Base-by-base conservation (phyloP, 371 early-diverging fungal genomes). In the Mucor irregularis region DNA sequence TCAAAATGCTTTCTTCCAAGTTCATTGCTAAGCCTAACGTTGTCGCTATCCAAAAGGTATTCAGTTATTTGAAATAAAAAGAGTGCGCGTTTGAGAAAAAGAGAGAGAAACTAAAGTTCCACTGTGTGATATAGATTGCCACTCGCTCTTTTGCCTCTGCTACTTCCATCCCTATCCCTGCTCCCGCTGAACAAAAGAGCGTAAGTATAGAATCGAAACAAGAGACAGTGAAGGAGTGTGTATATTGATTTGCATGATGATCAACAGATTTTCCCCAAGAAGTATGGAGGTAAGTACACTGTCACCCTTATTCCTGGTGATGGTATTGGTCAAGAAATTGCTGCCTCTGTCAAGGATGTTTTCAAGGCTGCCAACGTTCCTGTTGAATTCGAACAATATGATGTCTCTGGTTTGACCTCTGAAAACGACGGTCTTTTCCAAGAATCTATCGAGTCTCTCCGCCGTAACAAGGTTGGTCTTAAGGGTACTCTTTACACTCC, bases 281-380 rank as follows among this genome's bases (percentile, higher is more conserved):
- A 75, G 66, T 75, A 75, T 49, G 75, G 75, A 45, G 97, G 97
- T 34, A 86, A 57, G 21, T 89, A 93, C 83, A 97, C 92, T 48
- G 94, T 95, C 51, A 98, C 98, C 17, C 76, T 98, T 49, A 94
- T 98, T 65, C 98, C 97, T 40, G 98, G 98, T 66, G 98, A 98
- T 70, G 98, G 98, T 76, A 89, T 97, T 54, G 98, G 98, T 56
- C 85, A 86, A 66, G 98, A 98, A 73, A 84, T 93, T 59, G 85
- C 95, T 54, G 68, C 77, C 22, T 84, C 97, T 17, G 95, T 98
- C 55, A 95, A 96, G 83, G 81, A 92, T 29, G 85, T 98, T 58
- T 98, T 98, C 80, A 85, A 81, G 68, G 96, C 96, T 14, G 90
- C 90, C 53, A 83, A 90, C 44, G 96, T 90, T 24, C 97, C 97